Base-by-base conservation (phyloP, 306 rosid genomes). In the Astragalus membranaceus region DNA sequence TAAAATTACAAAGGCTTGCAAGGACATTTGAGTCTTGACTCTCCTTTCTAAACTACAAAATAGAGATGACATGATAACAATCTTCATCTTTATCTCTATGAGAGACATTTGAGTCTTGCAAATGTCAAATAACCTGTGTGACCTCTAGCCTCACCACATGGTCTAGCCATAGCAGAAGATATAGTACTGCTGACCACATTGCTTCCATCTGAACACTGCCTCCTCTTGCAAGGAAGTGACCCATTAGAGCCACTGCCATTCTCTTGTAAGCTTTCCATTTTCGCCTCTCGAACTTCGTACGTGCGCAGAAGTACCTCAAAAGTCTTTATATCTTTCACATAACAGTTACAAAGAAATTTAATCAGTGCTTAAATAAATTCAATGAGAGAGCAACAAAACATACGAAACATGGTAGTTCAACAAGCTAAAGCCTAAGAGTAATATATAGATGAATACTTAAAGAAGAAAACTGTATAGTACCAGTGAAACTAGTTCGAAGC, bases 271-370 rank as follows among this genome's bases (percentile, higher is more conserved):
- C 66, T 54, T 5, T 70, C 87, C 75, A 53, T 29, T 75, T 80
- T 86, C 58, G 46, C 87, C 83, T 87, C 96, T 41, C 86, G 85
- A 64, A 88, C 83, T 73, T 91, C 97, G 15, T 85, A 87, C 7
- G 93, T 71, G 10, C 91, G 88, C 11, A 88, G 86, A 5, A 91
- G 92, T 39, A 91, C 70, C 89, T 91, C 97, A 56, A 91, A 91
- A 47, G 92, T 91, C 85, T 86, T 87, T 78, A 88, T 80, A 82
- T 91, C 97, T 91, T 70, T 26, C 16, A 71, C 39, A 64, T 10
- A 73, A 76, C 17, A 36, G 20, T 23, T 46, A 7, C 15, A 56
- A 20, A 43, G 47, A 30, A 52, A 30, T 33, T 39, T 5, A n/a
- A 10, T 74, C 76, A 74, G 69, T 74, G 72, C 12, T 16, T 35